Percentiles rank a stretch among this genome's conserved stretches.
These are phyloP conservation scores for Cryptosporidium andersoni DNA, from an alignment of 169 alveolate species.

Conservation along the genomic window DNA sequence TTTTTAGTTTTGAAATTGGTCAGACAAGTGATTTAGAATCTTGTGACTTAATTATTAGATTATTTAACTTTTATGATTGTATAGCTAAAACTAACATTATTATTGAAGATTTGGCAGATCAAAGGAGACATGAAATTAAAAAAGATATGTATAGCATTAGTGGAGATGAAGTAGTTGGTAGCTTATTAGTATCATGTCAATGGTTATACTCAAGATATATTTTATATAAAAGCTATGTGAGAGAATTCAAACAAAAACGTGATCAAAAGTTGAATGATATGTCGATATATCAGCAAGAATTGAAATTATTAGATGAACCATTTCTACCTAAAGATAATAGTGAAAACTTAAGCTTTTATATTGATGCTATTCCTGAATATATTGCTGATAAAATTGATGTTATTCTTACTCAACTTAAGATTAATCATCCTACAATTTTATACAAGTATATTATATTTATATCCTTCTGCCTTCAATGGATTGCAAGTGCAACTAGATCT, in stretches of 20 bases:
- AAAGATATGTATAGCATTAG: constrained; percentile 30
- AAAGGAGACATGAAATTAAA: constrained; percentile 44
- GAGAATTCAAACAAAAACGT: constrained; percentile 60
- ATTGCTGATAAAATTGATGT: constrained; percentile 34
- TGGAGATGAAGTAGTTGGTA: constrained; percentile 6
- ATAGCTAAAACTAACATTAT: constrained; percentile 38
- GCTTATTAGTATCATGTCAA: constrained; percentile 46
- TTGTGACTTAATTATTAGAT: constrained; percentile 8
- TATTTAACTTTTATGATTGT: constrained; percentile 3
- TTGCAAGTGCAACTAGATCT: constrained; percentile 64
- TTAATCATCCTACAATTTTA: constrained; percentile 27
- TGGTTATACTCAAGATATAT: constrained; percentile 60
- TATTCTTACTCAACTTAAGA: constrained; percentile 29
- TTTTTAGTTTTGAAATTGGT: constrained; percentile 59
- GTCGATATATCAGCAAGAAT: constrained; percentile 41
- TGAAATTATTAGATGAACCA: constrained; percentile 48
- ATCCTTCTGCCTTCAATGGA: constrained; percentile 62
- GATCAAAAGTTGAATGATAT: constrained; percentile 57
- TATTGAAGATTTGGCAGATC: constrained; percentile 65
- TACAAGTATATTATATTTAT: constrained; percentile 53
- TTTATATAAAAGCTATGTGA: constrained; percentile 42
- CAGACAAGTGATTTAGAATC: constrained; percentile 11
- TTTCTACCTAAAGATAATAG: constrained; percentile 30
- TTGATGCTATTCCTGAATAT: constrained; percentile 38
- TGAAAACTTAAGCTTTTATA: constrained; percentile 6